Base-by-base conservation (phyloP, 345 rosid species). In the Mangifera indica region DNA sequence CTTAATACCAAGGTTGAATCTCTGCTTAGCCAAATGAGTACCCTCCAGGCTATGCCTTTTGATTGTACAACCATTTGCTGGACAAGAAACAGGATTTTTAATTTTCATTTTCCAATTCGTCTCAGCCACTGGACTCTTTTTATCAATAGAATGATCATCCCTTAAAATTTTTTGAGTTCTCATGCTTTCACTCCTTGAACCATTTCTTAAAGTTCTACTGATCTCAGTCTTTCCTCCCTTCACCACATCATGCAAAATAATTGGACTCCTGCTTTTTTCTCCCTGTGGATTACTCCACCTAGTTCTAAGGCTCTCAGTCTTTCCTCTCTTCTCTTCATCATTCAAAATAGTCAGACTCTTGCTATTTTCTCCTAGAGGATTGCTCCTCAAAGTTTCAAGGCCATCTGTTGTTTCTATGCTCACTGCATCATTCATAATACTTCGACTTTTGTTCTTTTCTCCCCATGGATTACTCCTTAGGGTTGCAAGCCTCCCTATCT, bases 81-180 rank as follows among this genome's bases (percentile, higher is more conserved):
- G 20, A 55, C 49, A 55, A 52, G 44, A 57, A 62, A 65, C 75
- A 63, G 51, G 66, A 53, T 64, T 70, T 66, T 51, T 26, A 7
- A 73, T 67, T 72, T 46, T 70, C 7, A 71, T 32, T 73, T 51
- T 49, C 24, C 12, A 34, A 14, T 60, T 72, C 53, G 22, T 71
- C 75, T 67, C 80, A 45, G 34, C 70, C 72, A 63, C 67, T 40
- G 24, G 59, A 51, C 48, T 75, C 52, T 57, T 68, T 74, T 63
- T 70, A 63, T 29, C 54, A 54, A 63, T 56, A 25, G 60, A 29
- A 20, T 46, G 58, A 44, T 52, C 12, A 22, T 59, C 7, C 32
- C 63, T 34, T 7, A 24, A 25, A 15, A 6, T 20, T 20, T 62
- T 53, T 46, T 7, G 65, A 61, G 67, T 26, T 72, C 11, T n/a